Evolutionary conservation across 805 yeast genomes (phyloP).

Genomic region (Saccharomycopsis sp.): DNA sequence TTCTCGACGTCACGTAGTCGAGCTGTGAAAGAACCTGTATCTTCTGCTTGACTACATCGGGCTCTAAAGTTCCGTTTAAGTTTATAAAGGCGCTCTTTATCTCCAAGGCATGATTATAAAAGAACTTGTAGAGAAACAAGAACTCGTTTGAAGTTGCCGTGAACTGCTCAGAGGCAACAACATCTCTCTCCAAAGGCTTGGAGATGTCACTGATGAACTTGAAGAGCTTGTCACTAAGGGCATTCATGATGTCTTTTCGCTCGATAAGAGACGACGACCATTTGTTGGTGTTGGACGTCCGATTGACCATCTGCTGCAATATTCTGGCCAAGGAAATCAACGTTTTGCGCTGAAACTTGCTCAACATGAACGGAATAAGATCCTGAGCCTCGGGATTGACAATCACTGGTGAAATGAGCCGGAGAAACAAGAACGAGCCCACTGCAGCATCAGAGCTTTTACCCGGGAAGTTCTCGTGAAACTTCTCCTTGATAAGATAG

Average conservation of each 20-base stretch:
- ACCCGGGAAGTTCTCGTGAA: conserved; percentile 24
- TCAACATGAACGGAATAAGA: conserved; percentile 23
- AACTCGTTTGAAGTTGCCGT: neutral
- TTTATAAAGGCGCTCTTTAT: conserved; percentile 8
- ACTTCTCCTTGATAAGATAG: conserved; percentile 50
- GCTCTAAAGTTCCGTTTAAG: no score
- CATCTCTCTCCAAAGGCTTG: conserved; percentile 1
- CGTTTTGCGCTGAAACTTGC: conserved; percentile 40
- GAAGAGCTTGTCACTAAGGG: conserved; percentile 1
- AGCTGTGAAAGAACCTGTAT: neutral
- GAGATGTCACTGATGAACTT: conserved; percentile 4
- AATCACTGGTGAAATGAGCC: conserved; percentile 87
- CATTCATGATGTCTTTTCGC: conserved; percentile 28
- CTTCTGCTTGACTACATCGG: neutral
- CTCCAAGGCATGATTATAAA: conserved; percentile 7
- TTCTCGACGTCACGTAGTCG: neutral
- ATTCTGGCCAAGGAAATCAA: conserved; percentile 75
- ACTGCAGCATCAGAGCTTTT: conserved; percentile 64
- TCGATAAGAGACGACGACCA: conserved; percentile 56
- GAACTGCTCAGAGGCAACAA: neutral
- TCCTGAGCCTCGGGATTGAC: conserved; percentile 77
- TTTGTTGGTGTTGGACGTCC: conserved; percentile 55
- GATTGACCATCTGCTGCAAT: conserved; percentile 81
- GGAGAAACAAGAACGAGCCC: conserved; percentile 73
- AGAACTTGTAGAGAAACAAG: conserved; percentile 3